phyloP scores from a whole-genome alignment of 305 asterid genomes.

The Caryopteris hybrid region DNA sequence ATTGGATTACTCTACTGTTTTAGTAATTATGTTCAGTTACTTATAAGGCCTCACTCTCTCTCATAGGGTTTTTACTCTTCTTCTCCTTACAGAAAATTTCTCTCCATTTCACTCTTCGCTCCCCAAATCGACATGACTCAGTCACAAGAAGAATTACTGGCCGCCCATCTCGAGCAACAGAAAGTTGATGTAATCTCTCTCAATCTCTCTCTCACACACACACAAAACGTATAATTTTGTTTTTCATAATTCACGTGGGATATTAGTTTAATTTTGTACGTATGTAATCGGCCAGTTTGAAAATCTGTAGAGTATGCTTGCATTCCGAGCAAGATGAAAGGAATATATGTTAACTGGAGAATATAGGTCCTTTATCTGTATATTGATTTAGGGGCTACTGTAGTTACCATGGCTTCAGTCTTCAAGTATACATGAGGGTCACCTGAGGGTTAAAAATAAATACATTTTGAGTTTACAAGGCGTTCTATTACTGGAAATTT shows the following conservation, averaged over 20 bases:
- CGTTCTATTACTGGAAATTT: background rate
- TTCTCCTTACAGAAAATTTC: background rate
- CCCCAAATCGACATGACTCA: slow-evolving; percentile 43
- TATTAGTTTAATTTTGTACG: too few relatives aligned
- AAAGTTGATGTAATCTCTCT: slow-evolving; percentile 35
- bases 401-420: too few relatives aligned
- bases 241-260: background rate
- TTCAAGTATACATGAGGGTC: too few relatives aligned
- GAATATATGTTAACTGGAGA: background rate
- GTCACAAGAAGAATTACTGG: slow-evolving; percentile 51
- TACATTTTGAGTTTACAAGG: background rate
- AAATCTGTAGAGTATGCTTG: background rate
- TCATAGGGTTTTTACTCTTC: slow-evolving; percentile 22
- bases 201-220: too few relatives aligned
- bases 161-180: slow-evolving; percentile 53
- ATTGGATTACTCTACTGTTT: too few relatives aligned
- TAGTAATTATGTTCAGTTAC: too few relatives aligned
- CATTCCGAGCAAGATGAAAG: background rate
- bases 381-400: background rate
- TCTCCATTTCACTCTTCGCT: background rate
- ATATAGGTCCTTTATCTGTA: background rate
- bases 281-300: background rate
- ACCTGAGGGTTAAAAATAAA: background rate
- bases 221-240: background rate
- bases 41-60: too few relatives aligned